Base-by-base conservation (phyloP, 2,329 filamentous ascomycete genomes). In the Fusarium drepaniforme region DNA sequence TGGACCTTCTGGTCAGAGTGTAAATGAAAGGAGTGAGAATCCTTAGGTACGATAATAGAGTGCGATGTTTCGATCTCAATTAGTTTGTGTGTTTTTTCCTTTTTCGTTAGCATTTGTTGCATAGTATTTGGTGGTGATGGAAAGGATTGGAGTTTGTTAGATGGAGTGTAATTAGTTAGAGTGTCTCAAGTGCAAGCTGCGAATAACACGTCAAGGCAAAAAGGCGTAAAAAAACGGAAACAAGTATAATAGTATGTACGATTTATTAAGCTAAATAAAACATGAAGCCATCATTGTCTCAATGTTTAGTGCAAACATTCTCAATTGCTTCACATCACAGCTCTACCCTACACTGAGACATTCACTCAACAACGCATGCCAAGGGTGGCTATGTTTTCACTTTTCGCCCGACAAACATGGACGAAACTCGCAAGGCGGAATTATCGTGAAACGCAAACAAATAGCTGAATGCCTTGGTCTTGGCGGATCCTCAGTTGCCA, bases 1-100 rank as follows among this genome's bases (percentile, higher is more conserved):
- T 5, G 69, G 70, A 12, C 74, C 67, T 53, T 59, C 57, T 16
- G 68, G 67, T 11, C 49, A 28, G 30, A 62, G 64, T 53, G 40
- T 53, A 15, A 64, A 75, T 40, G 21, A 11, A 59, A 63, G 5
- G 70, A 68, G 23, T 57, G 51, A 74, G 62, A 70, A 73, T 16
- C 57, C 58, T 8, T 70, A 64, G 30, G 56, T 58, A 23, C 67
- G 71, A 74, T 68, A 72, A 74, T 74, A 60, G 46, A 38, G 46
- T 38, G 40, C 65, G 44, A 37, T 15, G 18, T 30, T 28, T 53
- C 25, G 49, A 33, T 33, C 30, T 53, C 28, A 6, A 53, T 15
- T 8, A 33, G 28, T 53, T 30, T 53, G 25, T 53, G 25, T 28
- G 25, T 25, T 28, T 33, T 37, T 58, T 30, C 25, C 30, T 1